Evolutionary conservation across 441 rosid species (phyloP), one percentile per base, ranked within the genome.

Genomic region (Populus tomentosa): DNA sequence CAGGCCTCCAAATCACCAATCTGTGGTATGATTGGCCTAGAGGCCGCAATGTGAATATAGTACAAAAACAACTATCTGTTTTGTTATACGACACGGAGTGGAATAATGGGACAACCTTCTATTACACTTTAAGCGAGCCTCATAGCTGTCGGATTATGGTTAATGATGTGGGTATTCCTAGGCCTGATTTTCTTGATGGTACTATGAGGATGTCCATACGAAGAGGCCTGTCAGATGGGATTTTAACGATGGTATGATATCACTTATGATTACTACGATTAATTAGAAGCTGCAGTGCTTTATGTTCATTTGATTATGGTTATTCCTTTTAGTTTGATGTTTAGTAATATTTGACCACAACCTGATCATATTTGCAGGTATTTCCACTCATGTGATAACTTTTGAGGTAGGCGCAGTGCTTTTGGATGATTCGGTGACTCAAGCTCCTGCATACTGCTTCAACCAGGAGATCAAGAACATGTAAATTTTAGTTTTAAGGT

Each of bases 161-260:
- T 7, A 82, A 74, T 65, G 88, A 33, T 10, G 84, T 86, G 6
- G 88, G 89, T 4, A 83, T 88, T 70, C 89, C 86, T 4, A 78
- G 86, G 75, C 89, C 88, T 11, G 87, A 88, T 80, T 86, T 86
- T 81, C 90, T 86, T 13, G 85, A 88, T 11, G 87, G 77, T 33
- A 33, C 36, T 33, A 33, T 61, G 91, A 88, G 71, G 89, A 85
- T 81, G 86, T 33, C 2, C 2, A 33, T 33, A 33, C 5, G 4
- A 33, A 33, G 36, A 33, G 36, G 36, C 36, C 36, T 33, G 36
- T 33, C 36, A 33, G 36, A 33, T 33, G 36, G 36, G 36, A 33
- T 33, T 33, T 33, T 33, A 3, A 33, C 36, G 36, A 33, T 26
- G 26, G 26, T 26, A 26, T 26, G 26, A 26, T 26, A 26, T 26